phyloP scores from a whole-genome alignment of 768 basidiomycete species.

The Hirschioporus abietinus region DNA sequence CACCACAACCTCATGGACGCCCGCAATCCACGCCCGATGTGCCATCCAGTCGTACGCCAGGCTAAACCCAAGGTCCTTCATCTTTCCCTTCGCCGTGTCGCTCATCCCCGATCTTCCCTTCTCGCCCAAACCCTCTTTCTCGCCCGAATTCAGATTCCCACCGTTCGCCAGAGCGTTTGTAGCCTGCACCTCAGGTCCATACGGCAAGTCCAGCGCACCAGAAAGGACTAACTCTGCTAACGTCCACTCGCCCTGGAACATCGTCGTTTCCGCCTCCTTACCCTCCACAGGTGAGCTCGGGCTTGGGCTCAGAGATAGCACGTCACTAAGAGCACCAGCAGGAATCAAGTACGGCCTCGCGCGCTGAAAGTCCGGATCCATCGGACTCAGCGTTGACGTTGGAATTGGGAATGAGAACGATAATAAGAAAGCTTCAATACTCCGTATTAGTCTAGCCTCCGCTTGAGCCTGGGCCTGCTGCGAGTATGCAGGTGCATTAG shows the following conservation, averaged over 20 bases:
- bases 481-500: constrained; percentile 7
- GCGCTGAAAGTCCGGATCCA: constrained; percentile 16
- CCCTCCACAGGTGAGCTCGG: background rate
- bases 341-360: constrained; percentile 26
- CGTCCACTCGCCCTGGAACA: constrained; percentile 21
- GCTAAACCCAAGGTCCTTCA: background rate
- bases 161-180: background rate
- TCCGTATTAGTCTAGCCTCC: constrained; percentile 27
- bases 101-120: background rate
- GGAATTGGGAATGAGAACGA: constrained; percentile 25
- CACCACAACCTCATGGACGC: constrained; percentile 27
- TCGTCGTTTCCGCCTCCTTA: background rate
- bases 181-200: background rate
- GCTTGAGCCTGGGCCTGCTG: constrained; percentile 11
- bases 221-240: constrained; percentile 29
- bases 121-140: background rate
- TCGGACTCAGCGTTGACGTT: constrained; percentile 4
- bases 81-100: background rate
- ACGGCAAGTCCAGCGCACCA: constrained; percentile 26
- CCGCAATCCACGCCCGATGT: constrained; percentile 26
- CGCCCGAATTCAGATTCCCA: background rate
- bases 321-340: constrained; percentile 19
- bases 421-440: constrained; percentile 32
- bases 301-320: background rate
- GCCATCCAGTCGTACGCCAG: background rate